Percentiles rank a stretch among this genome's conserved stretches.
Evolutionary conservation across 2,329 filamentous ascomycete species (phyloP).

Genomic region (Talaromyces piceae): DNA sequence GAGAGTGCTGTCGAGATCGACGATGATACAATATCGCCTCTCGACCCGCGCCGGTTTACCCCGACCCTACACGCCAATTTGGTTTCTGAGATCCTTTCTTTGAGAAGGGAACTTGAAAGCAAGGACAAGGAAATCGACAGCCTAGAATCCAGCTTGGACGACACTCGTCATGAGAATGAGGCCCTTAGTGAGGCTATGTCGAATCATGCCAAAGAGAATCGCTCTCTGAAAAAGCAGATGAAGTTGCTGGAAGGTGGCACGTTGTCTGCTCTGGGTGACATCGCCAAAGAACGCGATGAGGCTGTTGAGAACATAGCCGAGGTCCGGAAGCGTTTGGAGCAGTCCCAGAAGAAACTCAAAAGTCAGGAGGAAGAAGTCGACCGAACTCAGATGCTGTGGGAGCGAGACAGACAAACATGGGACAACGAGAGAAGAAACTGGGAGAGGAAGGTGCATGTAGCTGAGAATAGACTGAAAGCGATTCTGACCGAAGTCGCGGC

Average conservation of each 20-base stretch:
- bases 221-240: conserved; percentile 76
- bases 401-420: conserved; percentile 76
- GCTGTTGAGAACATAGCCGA: conserved; percentile 67
- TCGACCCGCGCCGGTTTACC: conserved; percentile 89
- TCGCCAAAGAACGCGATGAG: conserved; percentile 79
- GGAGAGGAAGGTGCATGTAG: conserved; percentile 82
- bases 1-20: conserved; percentile 30
- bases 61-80: conserved; percentile 90
- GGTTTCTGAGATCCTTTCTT: conserved; percentile 82
- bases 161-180: conserved; percentile 67
- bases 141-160: conserved; percentile 67
- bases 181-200: conserved; percentile 55
- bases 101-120: conserved; percentile 83
- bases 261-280: conserved; percentile 72
- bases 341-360: conserved; percentile 67
- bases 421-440: conserved; percentile 72
- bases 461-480: conserved; percentile 74
- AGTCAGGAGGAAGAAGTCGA: conserved; percentile 76
- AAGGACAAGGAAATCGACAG: conserved; percentile 81
- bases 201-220: conserved; percentile 64
- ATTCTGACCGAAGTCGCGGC: conserved; percentile 73
- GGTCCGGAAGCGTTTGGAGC: conserved; percentile 67
- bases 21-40: conserved; percentile 62
- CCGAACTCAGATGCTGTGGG: conserved; percentile 71
- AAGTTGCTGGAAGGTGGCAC: conserved; percentile 82